Evolutionary conservation across 2,329 filamentous ascomycete species (phyloP).

Genomic region (Hawksworthiomyces lignivorus): DNA sequence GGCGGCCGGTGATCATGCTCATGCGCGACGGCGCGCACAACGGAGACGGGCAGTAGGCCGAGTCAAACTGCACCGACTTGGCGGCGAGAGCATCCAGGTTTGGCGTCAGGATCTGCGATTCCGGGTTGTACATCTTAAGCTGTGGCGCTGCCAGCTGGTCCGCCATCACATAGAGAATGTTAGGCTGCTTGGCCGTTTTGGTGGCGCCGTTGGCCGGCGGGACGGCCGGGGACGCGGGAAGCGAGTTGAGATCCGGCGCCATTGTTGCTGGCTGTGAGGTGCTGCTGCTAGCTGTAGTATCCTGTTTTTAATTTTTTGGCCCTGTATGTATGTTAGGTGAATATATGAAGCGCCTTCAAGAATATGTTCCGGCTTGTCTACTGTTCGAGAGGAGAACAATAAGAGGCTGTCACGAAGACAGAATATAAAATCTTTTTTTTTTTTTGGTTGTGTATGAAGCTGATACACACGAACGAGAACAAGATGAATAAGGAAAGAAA

Average conservation of each 20-base stretch:
- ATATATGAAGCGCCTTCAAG: not conserved
- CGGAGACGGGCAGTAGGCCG: slow-evolving; percentile 88
- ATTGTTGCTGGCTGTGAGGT: too few relatives aligned
- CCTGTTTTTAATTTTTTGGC: not conserved
- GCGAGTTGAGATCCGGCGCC: slow-evolving; percentile 68
- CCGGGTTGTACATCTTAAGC: slow-evolving; percentile 83
- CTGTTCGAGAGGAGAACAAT: slow-evolving; percentile 5
- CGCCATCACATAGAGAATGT: slow-evolving; percentile 92
- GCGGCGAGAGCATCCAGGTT: slow-evolving; percentile 78
- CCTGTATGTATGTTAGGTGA: slow-evolving; percentile 12
- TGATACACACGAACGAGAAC: slow-evolving; percentile 3
- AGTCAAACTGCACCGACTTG: slow-evolving; percentile 82
- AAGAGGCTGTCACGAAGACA: slow-evolving; percentile 14
- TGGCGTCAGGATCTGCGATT: slow-evolving; percentile 86
- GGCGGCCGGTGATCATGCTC: slow-evolving; percentile 86
- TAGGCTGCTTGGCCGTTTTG: slow-evolving; percentile 43
- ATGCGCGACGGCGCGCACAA: slow-evolving; percentile 89
- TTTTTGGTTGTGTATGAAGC: slow-evolving; percentile 4
- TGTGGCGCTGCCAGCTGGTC: slow-evolving; percentile 88
- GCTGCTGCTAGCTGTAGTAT: too few relatives aligned
- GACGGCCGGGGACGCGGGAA: slow-evolving; percentile 46
- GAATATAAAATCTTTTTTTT: slow-evolving; percentile 5
- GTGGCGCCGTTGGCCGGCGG: not conserved
- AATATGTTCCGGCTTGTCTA: slow-evolving; percentile 2
- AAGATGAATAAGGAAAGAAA: not conserved